Base-by-base conservation (phyloP, 176 grass and related monocot genomes). In the Bolboschoenus planiculmis region DNA sequence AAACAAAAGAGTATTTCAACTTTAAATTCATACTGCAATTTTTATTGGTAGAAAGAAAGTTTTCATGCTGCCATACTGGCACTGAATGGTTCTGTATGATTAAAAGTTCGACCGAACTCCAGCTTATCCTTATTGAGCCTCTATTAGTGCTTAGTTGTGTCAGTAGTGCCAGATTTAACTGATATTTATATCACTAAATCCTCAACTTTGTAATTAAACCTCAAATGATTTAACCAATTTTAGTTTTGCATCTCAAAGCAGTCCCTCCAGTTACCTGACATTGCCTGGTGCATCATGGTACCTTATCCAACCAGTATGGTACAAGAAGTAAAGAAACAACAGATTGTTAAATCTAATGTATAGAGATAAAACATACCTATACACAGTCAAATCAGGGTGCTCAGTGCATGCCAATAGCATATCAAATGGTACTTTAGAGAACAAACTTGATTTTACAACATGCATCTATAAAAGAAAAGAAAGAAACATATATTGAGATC, bases 361-460 rank as follows among this genome's bases (percentile, higher is more conserved):
- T 0, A 51, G 44, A 76, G 46, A 29, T 75, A 50, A 40, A 76
- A 51, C 44, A 31, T 51, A 76, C 72, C 26, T 50, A 51, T 76
- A 76, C 2, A 76, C 72, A 51, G 72, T 76, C 44, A 76, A 76
- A 51, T 51, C 72, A 76, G 72, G 72, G 44, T 76, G 72, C 6
- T 76, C 26, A 50, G n/a, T 51, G 72, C 72, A 76, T 48, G 72
- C 72, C 23, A 51, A 50, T 50, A 76, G 44, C 43, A 76, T 76
- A 76, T 76, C 44, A 30, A 76, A 76, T 53, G 72, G 72, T 31
- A 50, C 72, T 51, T 51, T 76, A 50, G 13, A 51, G 23, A 51
- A 50, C 2, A 0, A 50, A 76, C 46, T 76, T 30, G 72, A 76
- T 76, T 76, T 50, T 76, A 76, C 14, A 51, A 20, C 24, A 76